A percentile compares a stretch with the other conserved stretches of the same genome.
These are phyloP conservation scores for Lactarius tabidus DNA, from an alignment of 768 basidiomycete genomes.

Conservation along the genomic window DNA sequence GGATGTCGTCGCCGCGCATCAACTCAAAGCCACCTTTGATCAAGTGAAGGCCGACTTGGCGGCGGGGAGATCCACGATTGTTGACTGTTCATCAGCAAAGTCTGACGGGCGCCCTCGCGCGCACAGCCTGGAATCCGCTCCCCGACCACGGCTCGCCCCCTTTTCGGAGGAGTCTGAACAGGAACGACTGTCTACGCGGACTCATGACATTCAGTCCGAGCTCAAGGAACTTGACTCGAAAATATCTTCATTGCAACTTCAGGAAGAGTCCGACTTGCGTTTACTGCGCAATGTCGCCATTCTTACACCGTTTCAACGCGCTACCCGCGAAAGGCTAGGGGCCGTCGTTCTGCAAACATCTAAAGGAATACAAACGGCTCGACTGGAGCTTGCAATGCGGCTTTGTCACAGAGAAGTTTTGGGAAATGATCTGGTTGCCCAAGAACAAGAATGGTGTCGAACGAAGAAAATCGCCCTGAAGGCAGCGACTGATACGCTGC, in stretches of 20 bases:
- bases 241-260: conserved; percentile 48
- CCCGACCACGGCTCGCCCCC: conserved; percentile 23
- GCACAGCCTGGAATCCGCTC: conserved; percentile 33
- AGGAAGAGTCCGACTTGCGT: conserved; percentile 66
- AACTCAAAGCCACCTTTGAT: conserved; percentile 80
- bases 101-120: conserved; percentile 32
- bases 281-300: conserved; percentile 77
- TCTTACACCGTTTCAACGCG: conserved; percentile 82
- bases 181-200: conserved; percentile 46
- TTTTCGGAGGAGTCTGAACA: conserved; percentile 24
- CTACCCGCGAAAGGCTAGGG: conserved; percentile 74
- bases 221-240: conserved; percentile 60
- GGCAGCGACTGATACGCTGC: conserved; percentile 65
- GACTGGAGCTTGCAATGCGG: conserved; percentile 70
- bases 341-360: conserved; percentile 57
- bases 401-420: conserved; percentile 76
- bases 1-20: conserved; percentile 56
- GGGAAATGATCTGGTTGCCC: conserved; percentile 66
- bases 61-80: conserved; percentile 39
- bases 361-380: conserved; percentile 58
- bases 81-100: conserved; percentile 32
- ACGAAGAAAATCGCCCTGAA: conserved; percentile 69
- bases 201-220: conserved; percentile 54
- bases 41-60: conserved; percentile 84
- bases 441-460: conserved; percentile 59